Base-by-base conservation (phyloP, 2,329 filamentous ascomycete species). In the Stagonosporopsis tanaceti region DNA sequence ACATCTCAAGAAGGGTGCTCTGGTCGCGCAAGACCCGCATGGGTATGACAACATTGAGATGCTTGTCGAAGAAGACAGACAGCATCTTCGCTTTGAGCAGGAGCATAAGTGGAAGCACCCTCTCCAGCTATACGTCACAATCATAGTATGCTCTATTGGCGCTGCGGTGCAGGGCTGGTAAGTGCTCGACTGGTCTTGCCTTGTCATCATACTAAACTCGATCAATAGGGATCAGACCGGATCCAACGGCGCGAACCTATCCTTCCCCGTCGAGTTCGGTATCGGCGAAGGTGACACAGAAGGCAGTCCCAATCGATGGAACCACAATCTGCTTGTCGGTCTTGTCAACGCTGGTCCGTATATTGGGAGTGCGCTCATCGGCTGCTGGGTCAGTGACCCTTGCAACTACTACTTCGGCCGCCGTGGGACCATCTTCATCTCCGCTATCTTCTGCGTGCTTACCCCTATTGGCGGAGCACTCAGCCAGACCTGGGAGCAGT, bases 21-120 rank as follows among this genome's bases (percentile, higher is more conserved):
- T 93, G 11, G 84, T 92, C 14, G 90, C 90, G 1, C 89, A 91
- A 73, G 85, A 87, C 64, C 89, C 89, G 0, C 77, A 78, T 17
- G 80, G 80, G 27, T 89, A 82, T 70, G 87, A 90, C 53, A 77
- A 82, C 17, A 82, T 92, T 47, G 78, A 85, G 50, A 82, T 84
- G 12, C 81, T 93, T 2, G 77, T 81, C 53, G 82, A 87, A n/a
- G 78, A 80, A 2, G 88, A 89, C 65, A 84, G 86, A 54, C 76
- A 82, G 9, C 80, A 79, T 12, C 79, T 93, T n/a, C 78, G 78
- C 20, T 77, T 85, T 44, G 89, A 91, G 71, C 79, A 82, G 27
- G 76, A 83, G 22, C 87, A 90, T 78, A 87, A 86, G 67, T 91
- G 88, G 46, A 64, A 76, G n/a, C 72, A 76, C 37, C 87, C 88